Conservation (phyloP, 2,329 filamentous ascomycete species). For the Xylariaceae sp. region DNA sequence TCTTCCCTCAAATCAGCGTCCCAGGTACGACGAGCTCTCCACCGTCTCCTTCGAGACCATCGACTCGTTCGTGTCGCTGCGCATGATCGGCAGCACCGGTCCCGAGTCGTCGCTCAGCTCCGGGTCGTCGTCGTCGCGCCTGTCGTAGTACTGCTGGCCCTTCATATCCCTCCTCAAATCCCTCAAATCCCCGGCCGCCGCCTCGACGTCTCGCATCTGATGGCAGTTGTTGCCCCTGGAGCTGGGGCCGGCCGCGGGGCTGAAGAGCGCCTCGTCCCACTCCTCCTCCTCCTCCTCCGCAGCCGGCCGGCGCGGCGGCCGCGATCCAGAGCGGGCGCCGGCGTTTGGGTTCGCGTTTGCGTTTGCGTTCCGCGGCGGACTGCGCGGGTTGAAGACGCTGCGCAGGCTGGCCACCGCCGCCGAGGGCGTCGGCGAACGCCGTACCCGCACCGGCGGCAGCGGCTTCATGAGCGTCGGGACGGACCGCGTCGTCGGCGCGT, state of each 20-base stretch:
- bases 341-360: too few species aligned
- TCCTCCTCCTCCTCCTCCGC: neutral
- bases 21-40: neutral
- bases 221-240: neutral
- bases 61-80: neutral
- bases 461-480: neutral
- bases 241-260: neutral
- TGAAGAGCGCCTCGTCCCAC: neutral
- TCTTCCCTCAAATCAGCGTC: too few species aligned
- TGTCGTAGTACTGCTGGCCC: neutral
- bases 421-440: too few species aligned
- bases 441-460: neutral
- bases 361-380: too few species aligned
- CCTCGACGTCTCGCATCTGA: neutral
- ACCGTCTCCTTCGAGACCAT: neutral
- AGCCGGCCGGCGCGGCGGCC: too few species aligned
- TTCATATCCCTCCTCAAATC: neutral
- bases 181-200: neutral
- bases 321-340: neutral
- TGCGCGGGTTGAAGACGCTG: neutral
- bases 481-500: neutral
- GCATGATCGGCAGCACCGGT: constrained; percentile 11
- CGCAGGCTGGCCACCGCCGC: neutral
- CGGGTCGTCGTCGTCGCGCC: constrained; percentile 7
- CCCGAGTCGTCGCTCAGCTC: constrained; percentile 14